A percentile compares a stretch with the other conserved stretches of the same genome.
phyloP scores from a whole-genome alignment of 2,329 filamentous ascomycete genomes.

The Colletotrichum acutatum region DNA sequence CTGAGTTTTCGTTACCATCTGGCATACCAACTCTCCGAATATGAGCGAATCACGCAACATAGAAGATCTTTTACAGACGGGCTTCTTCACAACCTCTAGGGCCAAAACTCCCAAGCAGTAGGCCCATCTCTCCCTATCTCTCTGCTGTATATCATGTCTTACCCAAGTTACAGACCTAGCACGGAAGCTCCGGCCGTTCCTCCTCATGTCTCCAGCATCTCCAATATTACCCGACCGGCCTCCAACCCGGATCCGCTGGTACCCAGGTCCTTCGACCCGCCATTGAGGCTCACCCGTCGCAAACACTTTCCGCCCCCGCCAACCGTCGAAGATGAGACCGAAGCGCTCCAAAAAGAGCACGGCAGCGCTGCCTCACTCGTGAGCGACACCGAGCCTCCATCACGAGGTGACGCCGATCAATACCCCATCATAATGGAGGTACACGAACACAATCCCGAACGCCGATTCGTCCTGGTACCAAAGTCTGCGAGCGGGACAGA shows the following conservation, averaged over 20 bases:
- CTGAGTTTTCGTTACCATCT: slow-evolving; percentile 8
- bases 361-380: slow-evolving; percentile 44
- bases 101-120: slow-evolving; percentile 50
- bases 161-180: slow-evolving; percentile 17
- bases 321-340: slow-evolving; percentile 75
- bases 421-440: slow-evolving; percentile 74
- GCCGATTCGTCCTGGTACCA: slow-evolving; percentile 71
- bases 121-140: slow-evolving; percentile 30
- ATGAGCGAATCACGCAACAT: slow-evolving; percentile 59
- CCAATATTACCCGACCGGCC: slow-evolving; percentile 13
- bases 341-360: slow-evolving; percentile 71
- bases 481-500: slow-evolving; percentile 38
- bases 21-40: slow-evolving; percentile 33
- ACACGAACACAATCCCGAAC: slow-evolving; percentile 68
- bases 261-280: slow-evolving; percentile 36
- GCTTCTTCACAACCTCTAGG: slow-evolving; percentile 62
- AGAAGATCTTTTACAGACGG: slow-evolving; percentile 59
- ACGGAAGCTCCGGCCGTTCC: slow-evolving; percentile 29
- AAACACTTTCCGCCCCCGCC: slow-evolving; percentile 68
- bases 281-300: slow-evolving; percentile 26
- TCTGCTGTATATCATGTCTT: background rate
- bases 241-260: slow-evolving; percentile 16
- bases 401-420: slow-evolving; percentile 75
- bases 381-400: slow-evolving; percentile 65
- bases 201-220: slow-evolving; percentile 19